These are phyloP conservation scores for Cutaneotrichosporon cutaneum DNA, from an alignment of 1,284 basidiomycete genomes.

Conservation along the genomic window DNA sequence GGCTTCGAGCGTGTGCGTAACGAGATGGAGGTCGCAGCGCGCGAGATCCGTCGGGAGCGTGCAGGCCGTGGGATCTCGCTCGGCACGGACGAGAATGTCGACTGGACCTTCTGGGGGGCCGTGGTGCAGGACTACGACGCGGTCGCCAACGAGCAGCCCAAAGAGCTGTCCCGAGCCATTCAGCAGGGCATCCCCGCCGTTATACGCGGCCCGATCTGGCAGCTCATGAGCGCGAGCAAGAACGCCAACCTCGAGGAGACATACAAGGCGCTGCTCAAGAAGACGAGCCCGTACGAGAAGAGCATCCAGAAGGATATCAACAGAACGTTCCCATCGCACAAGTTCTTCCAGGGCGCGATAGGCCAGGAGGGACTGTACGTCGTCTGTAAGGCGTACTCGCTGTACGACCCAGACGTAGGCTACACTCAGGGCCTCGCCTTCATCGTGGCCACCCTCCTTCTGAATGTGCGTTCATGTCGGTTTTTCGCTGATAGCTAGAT, in stretches of 20 bases:
- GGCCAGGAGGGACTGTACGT: conserved; percentile 97
- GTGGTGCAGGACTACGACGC: conserved; percentile 89
- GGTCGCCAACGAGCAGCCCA: conserved; percentile 73
- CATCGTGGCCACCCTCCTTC: conserved; percentile 84
- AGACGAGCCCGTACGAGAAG: conserved; percentile 85
- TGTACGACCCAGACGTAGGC: conserved; percentile 93
- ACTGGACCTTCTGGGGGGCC: conserved; percentile 89
- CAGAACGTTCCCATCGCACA: conserved; percentile 96
- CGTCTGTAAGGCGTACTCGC: conserved; percentile 93
- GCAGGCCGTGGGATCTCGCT: conserved; percentile 35
- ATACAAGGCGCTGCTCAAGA: conserved; percentile 81
- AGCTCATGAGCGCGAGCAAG: conserved; percentile 95
- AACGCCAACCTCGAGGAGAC: conserved; percentile 79
- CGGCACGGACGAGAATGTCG: conserved; percentile 27
- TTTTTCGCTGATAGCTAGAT: conserved; percentile 61
- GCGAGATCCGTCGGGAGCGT: conserved; percentile 58
- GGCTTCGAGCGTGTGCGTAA: conserved; percentile 48
- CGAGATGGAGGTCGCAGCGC: conserved; percentile 50
- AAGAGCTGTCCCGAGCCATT: conserved; percentile 82
- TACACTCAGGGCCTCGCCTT: conserved; percentile 97
- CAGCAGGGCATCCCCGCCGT: conserved; percentile 82
- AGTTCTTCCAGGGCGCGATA: conserved; percentile 84
- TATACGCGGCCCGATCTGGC: conserved; percentile 90
- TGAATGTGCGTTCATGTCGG: conserved; percentile 67
- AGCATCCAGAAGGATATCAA: conserved; percentile 87